phyloP scores from a whole-genome alignment of 495 filamentous ascomycete genomes.

The Clohesyomyces aquaticus region DNA sequence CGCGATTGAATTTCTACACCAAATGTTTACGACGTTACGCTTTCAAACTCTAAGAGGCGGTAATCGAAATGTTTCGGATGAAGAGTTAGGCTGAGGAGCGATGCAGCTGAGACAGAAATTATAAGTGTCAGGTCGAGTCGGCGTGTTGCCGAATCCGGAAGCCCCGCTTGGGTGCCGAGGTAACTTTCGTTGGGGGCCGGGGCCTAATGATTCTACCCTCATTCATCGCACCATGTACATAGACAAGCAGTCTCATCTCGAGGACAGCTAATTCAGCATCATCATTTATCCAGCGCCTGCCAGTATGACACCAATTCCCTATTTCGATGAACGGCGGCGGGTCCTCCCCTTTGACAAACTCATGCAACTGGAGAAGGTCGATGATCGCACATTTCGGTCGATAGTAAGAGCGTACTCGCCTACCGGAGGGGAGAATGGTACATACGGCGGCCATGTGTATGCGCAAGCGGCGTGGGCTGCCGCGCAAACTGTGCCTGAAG shows the following conservation, averaged over 20 bases:
- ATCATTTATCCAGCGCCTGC: neutral
- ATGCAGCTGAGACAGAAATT: too few relatives aligned
- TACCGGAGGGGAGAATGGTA: slow-evolving; percentile 32
- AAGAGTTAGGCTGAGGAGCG: too few relatives aligned
- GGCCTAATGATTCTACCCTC: neutral
- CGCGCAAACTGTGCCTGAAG: slow-evolving; percentile 56
- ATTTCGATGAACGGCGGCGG: slow-evolving; percentile 16
- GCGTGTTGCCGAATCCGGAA: neutral
- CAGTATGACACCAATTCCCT: slow-evolving; percentile 21
- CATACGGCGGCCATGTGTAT: slow-evolving; percentile 68
- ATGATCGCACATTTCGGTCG: slow-evolving; percentile 42
- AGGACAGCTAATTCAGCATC: neutral
- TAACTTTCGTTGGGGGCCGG: neutral
- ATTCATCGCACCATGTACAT: neutral
- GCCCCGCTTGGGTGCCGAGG: neutral
- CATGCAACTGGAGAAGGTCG: slow-evolving; percentile 41
- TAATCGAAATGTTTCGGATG: too few relatives aligned
- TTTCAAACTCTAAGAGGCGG: too few relatives aligned
- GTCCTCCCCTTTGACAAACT: slow-evolving; percentile 42
- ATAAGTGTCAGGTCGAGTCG: neutral
- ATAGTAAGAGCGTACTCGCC: slow-evolving; percentile 37
- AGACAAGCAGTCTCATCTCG: neutral
- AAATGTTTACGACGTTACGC: too few relatives aligned
- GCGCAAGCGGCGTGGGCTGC: slow-evolving; percentile 67
- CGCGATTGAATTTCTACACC: too few relatives aligned